A percentile compares a stretch with the other conserved stretches of the same genome.
These are phyloP conservation scores for Lenwebbia sp. DNA, from an alignment of 345 rosid species.

Conservation along the genomic window DNA sequence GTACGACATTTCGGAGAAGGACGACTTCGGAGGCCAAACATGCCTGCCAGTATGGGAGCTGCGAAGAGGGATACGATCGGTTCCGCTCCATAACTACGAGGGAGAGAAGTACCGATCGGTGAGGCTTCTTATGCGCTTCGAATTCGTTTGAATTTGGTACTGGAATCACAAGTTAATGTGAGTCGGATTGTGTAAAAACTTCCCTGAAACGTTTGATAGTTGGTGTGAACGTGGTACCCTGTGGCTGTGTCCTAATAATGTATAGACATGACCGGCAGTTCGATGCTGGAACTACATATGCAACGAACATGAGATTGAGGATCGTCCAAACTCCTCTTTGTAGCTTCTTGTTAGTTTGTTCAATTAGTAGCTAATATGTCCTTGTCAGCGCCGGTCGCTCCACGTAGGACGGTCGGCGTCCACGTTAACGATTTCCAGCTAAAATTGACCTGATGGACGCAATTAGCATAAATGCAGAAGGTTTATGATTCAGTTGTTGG, in stretches of 20 bases:
- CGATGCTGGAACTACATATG: background rate
- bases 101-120: constrained; percentile 41
- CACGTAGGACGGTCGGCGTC: fast-evolving
- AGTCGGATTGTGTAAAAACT: background rate
- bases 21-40: constrained; percentile 88
- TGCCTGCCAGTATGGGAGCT: constrained; percentile 68
- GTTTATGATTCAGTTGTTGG: no score
- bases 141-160: background rate
- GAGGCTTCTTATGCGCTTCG: constrained; percentile 2
- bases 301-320: background rate
- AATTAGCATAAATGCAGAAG: no score
- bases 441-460: no score
- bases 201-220: background rate
- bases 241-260: background rate
- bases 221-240: background rate
- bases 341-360: background rate
- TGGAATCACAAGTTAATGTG: background rate
- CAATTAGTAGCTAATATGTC: background rate
- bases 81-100: constrained; percentile 36
- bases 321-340: background rate
- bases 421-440: fast-evolving
- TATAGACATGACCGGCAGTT: no score
- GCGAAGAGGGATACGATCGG: constrained; percentile 60
- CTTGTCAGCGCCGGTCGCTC: fast-evolving
- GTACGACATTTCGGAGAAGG: constrained; percentile 54